phyloP scores from a whole-genome alignment of 108 stramenopile genomes.

The Pseudonitzschia multistriata region DNA sequence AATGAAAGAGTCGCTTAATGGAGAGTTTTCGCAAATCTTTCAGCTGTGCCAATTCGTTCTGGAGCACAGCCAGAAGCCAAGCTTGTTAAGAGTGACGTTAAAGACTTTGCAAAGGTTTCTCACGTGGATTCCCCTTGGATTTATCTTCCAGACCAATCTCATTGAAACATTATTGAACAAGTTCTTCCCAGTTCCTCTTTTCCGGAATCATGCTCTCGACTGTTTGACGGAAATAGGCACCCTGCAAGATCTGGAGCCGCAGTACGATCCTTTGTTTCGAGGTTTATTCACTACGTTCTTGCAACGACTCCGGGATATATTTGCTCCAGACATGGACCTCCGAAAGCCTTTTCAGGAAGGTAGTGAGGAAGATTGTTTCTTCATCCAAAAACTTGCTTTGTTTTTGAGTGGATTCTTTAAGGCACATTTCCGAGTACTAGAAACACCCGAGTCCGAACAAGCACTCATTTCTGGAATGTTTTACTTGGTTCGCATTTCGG shows the following conservation, averaged over 20 bases:
- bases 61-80: constrained; percentile 78
- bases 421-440: constrained; percentile 86
- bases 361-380: constrained; percentile 87
- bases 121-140: constrained; percentile 98
- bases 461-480: constrained; percentile 86
- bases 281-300: constrained; percentile 82
- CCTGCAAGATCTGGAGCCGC: constrained; percentile 83
- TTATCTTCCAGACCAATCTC: constrained; percentile 95
- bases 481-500: constrained; percentile 93
- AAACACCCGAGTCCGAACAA: constrained; percentile 82
- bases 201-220: constrained; percentile 93
- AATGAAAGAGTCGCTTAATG: constrained; percentile 88
- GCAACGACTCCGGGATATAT: constrained; percentile 66
- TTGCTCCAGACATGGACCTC: constrained; percentile 86
- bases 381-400: constrained; percentile 93
- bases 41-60: constrained; percentile 97
- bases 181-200: constrained; percentile 90
- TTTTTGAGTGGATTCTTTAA: constrained; percentile 93
- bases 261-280: constrained; percentile 89
- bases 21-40: constrained; percentile 94
- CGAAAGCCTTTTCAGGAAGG: constrained; percentile 85
- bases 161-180: constrained; percentile 88
- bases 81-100: constrained; percentile 87
- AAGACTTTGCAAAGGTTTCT: constrained; percentile 95
- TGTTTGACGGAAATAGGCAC: constrained; percentile 98